Evolutionary conservation across 2,329 filamentous ascomycete genomes (phyloP), one percentile per base, ranked within the genome.

Genomic region (Chalaropsis ovoidea): DNA sequence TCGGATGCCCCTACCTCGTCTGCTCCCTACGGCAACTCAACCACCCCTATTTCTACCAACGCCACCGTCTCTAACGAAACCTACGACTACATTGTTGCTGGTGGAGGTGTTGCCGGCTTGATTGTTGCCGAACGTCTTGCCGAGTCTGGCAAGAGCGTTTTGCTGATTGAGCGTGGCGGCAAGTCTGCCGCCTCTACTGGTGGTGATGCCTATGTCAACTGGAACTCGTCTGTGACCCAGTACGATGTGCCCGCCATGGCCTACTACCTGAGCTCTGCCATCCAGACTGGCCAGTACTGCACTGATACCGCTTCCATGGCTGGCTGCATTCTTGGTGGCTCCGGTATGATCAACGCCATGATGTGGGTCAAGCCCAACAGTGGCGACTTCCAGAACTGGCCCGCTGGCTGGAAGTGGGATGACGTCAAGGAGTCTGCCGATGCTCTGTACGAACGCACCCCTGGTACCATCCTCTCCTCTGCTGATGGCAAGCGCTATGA

Each of bases 361-460:
- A 77, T 89, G 47, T 88, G 84, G 81, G 87, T 84, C 80, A 84
- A 82, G 66, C 66, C 67, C 67, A 78, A 81, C 7, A 73, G 76
- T 7, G 88, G 90, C 71, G 90, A 87, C 77, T 85, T 90, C 72
- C 79, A 82, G 72, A 87, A 87, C 73, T 91, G 88, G 76, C 88
- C 88, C 0, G 69, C 75, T 1, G 87, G 87, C 41, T 91, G 88
- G 88, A 85, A 87, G 73, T 79, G 83, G 27, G 72, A 75, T 5
- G 86, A 90, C 69, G 80, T 90, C 72, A 75, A 76, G 67, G 72
- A 76, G 35, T 82, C 86, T 1, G 82, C 85, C 6, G 74, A 80
- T 39, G 80, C 83, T 56, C 82, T 87, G 8, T 90, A 89, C 72
- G 76, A 78, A 45, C 81, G 86, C n/a, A 89, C 89, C 68, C 86